phyloP scores from a whole-genome alignment of 352 stramenopile species.

The Phytophthora brassicae region DNA sequence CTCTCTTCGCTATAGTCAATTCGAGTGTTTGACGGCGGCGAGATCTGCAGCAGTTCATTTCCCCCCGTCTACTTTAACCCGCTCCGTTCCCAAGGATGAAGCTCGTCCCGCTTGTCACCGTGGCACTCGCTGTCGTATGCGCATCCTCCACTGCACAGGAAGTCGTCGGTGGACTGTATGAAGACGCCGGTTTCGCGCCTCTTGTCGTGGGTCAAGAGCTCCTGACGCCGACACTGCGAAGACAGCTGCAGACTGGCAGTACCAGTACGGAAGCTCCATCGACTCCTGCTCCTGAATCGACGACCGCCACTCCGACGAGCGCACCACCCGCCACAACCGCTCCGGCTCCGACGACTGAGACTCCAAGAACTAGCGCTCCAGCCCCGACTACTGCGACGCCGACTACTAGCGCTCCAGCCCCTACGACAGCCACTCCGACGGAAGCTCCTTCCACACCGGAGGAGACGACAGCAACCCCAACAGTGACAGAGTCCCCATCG shows the following conservation, averaged over 20 bases:
- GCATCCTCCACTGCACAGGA: constrained; percentile 13
- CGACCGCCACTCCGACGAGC: constrained; percentile 15
- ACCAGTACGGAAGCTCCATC: constrained; percentile 17
- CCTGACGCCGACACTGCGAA: constrained; percentile 20
- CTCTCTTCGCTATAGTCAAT: constrained; percentile 13
- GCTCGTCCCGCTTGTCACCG: constrained; percentile 29
- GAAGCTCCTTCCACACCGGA: not conserved
- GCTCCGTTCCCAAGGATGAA: constrained; percentile 30
- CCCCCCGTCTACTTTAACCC: constrained; percentile 25
- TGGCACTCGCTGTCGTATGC: constrained; percentile 26
- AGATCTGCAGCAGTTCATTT: constrained; percentile 14
- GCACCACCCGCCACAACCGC: constrained; percentile 11
- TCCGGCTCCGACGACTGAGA: constrained; percentile 4
- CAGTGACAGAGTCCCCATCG: constrained; percentile 7
- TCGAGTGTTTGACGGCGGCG: constrained; percentile 6
- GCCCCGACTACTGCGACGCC: constrained; percentile 10
- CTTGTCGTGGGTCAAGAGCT: constrained; percentile 22
- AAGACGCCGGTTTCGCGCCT: constrained; percentile 20
- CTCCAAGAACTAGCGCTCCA: not conserved
- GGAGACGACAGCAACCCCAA: constrained; percentile 8
- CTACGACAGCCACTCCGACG: not conserved
- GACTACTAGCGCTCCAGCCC: not conserved
- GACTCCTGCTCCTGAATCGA: constrained; percentile 17
- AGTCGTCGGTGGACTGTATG: not conserved
- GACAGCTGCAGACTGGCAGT: constrained; percentile 28